A percentile compares a stretch with the other conserved stretches of the same genome.
Evolutionary conservation across 305 asterid species (phyloP).

Genomic region (Plantago rigida): DNA sequence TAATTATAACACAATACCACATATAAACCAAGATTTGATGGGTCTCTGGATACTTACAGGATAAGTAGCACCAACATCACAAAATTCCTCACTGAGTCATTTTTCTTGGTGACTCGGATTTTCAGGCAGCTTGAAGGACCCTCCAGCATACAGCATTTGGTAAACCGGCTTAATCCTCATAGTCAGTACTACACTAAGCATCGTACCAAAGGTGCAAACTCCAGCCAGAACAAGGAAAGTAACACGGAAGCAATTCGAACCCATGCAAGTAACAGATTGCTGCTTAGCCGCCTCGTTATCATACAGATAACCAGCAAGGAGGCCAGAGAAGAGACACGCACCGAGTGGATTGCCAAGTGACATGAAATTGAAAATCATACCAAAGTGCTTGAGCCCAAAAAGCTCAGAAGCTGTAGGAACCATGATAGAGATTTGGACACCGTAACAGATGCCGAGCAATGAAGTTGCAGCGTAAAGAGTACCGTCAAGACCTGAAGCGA

Average conservation of each 20-base stretch:
- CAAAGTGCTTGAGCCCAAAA: constrained; percentile 61
- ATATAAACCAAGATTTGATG: neutral
- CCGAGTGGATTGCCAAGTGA: constrained; percentile 62
- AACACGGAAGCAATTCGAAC: constrained; percentile 54
- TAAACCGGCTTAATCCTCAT: constrained; percentile 56
- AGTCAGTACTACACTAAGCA: constrained; percentile 47
- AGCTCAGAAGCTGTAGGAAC: constrained; percentile 65
- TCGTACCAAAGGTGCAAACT: constrained; percentile 38
- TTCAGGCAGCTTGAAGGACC: constrained; percentile 50
- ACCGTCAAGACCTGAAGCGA: constrained; percentile 42
- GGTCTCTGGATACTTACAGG: constrained; percentile 7
- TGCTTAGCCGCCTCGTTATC: constrained; percentile 62
- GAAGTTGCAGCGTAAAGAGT: constrained; percentile 46
- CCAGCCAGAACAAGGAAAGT: constrained; percentile 58
- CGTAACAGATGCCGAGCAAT: constrained; percentile 62
- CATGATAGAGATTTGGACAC: constrained; percentile 51
- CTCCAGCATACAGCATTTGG: constrained; percentile 61
- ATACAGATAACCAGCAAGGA: constrained; percentile 55
- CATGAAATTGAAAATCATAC: constrained; percentile 53
- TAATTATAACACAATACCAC: neutral
- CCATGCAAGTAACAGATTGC: constrained; percentile 45
- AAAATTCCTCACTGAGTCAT: constrained; percentile 1
- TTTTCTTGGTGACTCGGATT: constrained; percentile 31
- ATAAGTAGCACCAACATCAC: constrained; percentile 6
- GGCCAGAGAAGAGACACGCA: constrained; percentile 56